Evolutionary conservation across 805 yeast species (phyloP).

Genomic region (Dipodascopsis uninucleata): DNA sequence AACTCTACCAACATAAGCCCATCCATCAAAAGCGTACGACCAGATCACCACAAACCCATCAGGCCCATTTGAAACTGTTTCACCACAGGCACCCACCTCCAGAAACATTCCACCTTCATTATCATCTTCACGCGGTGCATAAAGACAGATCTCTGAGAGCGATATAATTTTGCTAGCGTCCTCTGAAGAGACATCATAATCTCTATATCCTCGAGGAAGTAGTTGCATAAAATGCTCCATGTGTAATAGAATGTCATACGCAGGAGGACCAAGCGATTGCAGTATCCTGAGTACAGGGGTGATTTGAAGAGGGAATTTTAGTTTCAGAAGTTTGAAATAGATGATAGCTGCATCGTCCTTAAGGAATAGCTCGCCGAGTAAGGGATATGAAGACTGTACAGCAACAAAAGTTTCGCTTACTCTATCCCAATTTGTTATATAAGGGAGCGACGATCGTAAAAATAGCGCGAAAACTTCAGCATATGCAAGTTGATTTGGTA

Average conservation of each 20-base stretch:
- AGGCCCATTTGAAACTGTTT: slow-evolving; percentile 53
- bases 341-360: too few species aligned
- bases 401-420: slow-evolving; percentile 5
- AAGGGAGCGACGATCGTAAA: too few species aligned
- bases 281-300: slow-evolving; percentile 59
- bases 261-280: slow-evolving; percentile 57
- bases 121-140: slow-evolving; percentile 55
- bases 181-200: slow-evolving; percentile 44
- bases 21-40: slow-evolving; percentile 72
- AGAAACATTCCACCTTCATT: slow-evolving; percentile 44
- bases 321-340: slow-evolving; percentile 53
- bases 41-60: slow-evolving; percentile 53
- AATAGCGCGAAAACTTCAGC: too few species aligned
- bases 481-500: slow-evolving; percentile 7
- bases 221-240: slow-evolving; percentile 61
- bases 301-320: slow-evolving; percentile 68
- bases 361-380: slow-evolving; percentile 47
- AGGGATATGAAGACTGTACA: slow-evolving; percentile 35
- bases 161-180: slow-evolving; percentile 53
- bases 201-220: slow-evolving; percentile 40
- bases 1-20: slow-evolving; percentile 79
- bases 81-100: slow-evolving; percentile 64
- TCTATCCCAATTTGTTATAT: background rate
- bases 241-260: slow-evolving; percentile 56
- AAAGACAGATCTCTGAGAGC: slow-evolving; percentile 47